These are phyloP conservation scores for Coemansia sp. DNA, from an alignment of 192 early-diverging fungal species.

Conservation along the genomic window DNA sequence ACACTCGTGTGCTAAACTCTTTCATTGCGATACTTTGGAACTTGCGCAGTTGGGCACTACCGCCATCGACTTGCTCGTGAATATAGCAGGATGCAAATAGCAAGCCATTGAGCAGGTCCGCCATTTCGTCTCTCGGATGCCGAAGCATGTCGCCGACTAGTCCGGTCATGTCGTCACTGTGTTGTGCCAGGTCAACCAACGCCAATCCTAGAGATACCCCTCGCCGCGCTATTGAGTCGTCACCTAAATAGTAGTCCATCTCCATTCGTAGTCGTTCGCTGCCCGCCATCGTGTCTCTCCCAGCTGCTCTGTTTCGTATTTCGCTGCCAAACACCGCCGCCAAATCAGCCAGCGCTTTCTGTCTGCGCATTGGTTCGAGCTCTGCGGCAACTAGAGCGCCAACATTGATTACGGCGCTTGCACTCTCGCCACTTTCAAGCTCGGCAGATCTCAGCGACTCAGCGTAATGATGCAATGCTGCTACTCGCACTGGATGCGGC, in stretches of 20 bases:
- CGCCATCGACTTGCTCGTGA: not conserved
- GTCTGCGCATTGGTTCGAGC: not conserved
- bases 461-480: constrained; percentile 14
- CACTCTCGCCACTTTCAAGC: not conserved
- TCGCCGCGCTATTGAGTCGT: not conserved
- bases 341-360: not conserved
- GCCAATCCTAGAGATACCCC: not conserved
- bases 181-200: not conserved
- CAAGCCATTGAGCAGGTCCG: not conserved
- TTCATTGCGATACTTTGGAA: not conserved
- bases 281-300: not conserved
- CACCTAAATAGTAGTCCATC: not conserved
- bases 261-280: constrained; percentile 2
- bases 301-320: not conserved
- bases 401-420: constrained; percentile 1
- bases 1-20: not conserved
- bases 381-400: not conserved
- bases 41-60: not conserved
- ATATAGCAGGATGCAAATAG: constrained; percentile 10
- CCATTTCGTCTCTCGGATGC: not conserved
- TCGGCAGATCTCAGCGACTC: constrained; percentile 1
- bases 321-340: not conserved
- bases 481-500: constrained; percentile 11
- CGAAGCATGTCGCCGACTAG: not conserved
- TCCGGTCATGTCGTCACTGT: not conserved